These are phyloP conservation scores for Nakazawaea molendinolei DNA, from an alignment of 805 yeast species.

Conservation along the genomic window DNA sequence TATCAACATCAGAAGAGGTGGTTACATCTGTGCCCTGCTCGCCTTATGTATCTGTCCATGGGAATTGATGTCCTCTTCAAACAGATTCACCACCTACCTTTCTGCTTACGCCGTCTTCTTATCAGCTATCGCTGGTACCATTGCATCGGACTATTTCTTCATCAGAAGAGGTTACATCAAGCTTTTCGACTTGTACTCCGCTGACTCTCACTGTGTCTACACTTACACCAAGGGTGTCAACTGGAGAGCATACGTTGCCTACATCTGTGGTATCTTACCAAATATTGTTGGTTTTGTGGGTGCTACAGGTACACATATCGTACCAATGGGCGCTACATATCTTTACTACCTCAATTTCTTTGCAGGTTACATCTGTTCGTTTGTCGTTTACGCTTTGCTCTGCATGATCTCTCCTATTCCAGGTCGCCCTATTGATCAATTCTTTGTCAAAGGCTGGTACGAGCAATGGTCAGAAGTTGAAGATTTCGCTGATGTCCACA, in stretches of 20 bases:
- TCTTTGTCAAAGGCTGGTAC: slow-evolving; percentile 51
- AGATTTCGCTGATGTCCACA: slow-evolving; percentile 38
- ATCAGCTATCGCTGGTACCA: slow-evolving; percentile 77
- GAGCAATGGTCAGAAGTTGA: slow-evolving; percentile 63
- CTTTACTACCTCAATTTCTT: slow-evolving; percentile 73
- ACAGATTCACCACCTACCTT: slow-evolving; percentile 71
- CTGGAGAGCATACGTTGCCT: slow-evolving; percentile 82
- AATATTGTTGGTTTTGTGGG: slow-evolving; percentile 87
- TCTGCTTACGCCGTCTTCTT: slow-evolving; percentile 79
- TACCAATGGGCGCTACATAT: slow-evolving; percentile 72
- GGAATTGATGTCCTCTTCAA: slow-evolving; percentile 65
- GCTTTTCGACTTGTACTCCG: slow-evolving; percentile 58
- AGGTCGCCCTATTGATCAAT: slow-evolving; percentile 34
- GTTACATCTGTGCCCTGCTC: slow-evolving; percentile 65
- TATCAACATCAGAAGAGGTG: slow-evolving; percentile 74
- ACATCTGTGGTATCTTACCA: slow-evolving; percentile 73
- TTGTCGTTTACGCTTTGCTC: slow-evolving; percentile 45
- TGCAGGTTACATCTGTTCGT: slow-evolving; percentile 62
- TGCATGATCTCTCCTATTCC: slow-evolving; percentile 43
- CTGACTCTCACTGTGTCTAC: slow-evolving; percentile 39
- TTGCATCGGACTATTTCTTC: slow-evolving; percentile 60
- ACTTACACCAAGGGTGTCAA: slow-evolving; percentile 64
- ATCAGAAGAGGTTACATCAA: slow-evolving; percentile 68
- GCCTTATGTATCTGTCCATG: slow-evolving; percentile 77
- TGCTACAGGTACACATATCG: slow-evolving; percentile 60